These are phyloP conservation scores for Aspergillus fijiensis DNA, from an alignment of 2,329 filamentous ascomycete genomes.

Conservation along the genomic window DNA sequence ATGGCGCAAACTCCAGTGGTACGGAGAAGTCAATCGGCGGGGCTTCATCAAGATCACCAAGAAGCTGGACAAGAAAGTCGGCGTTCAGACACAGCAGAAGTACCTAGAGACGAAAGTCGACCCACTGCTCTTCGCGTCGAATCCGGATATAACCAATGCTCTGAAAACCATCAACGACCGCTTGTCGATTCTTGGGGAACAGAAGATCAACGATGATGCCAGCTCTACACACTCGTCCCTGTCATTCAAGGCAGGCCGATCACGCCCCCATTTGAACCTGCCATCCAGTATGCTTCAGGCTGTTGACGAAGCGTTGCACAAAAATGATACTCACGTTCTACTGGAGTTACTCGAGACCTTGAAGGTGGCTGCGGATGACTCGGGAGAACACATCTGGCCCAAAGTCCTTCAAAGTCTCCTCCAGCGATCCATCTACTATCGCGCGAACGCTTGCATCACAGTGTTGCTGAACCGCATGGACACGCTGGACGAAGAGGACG, in stretches of 20 bases:
- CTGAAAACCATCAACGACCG: conserved; percentile 81
- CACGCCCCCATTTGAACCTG: conserved; percentile 73
- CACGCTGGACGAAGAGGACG: conserved; percentile 78
- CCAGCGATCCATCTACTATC: conserved; percentile 65
- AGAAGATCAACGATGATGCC: conserved; percentile 72
- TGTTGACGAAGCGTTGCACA: conserved; percentile 42
- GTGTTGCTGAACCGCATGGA: conserved; percentile 67
- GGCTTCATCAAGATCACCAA: conserved; percentile 99
- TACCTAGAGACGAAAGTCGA: conserved; percentile 92
- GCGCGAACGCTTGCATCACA: conserved; percentile 68
- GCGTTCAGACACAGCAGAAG: conserved; percentile 72
- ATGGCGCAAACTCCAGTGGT: conserved; percentile 92
- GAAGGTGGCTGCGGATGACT: conserved; percentile 54
- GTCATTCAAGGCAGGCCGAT: conserved; percentile 74
- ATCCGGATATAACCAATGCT: conserved; percentile 56
- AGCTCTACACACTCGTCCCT: conserved; percentile 66
- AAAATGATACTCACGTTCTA: conserved; percentile 42
- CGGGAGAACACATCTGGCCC: conserved; percentile 67
- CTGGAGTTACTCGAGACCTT: conserved; percentile 58
- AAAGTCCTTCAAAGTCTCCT: conserved; percentile 50
- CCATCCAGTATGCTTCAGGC: conserved; percentile 53
- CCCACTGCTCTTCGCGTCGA: conserved; percentile 81
- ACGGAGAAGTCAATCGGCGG: conserved; percentile 91
- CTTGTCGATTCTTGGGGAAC: conserved; percentile 78
- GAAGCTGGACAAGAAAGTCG: conserved; percentile 94